Evolutionary conservation across 2,329 filamentous ascomycete genomes (phyloP).

Genomic region (Sphaceloma murrayae): DNA sequence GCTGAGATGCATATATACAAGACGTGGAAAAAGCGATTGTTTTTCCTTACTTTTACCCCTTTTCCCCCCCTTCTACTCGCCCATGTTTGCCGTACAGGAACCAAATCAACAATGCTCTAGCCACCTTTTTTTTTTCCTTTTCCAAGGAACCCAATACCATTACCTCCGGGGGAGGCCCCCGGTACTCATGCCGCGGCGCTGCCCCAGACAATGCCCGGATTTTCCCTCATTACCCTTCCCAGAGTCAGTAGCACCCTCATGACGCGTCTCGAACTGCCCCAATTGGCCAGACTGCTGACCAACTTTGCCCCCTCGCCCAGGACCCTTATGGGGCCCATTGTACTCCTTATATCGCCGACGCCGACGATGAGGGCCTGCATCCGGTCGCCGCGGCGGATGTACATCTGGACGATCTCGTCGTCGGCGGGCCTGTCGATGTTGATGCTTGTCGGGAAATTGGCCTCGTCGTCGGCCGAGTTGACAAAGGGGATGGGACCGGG

Average conservation of each 20-base stretch:
- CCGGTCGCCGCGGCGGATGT: slow-evolving; percentile 19
- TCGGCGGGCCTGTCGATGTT: slow-evolving; percentile 22
- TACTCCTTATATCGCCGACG: slow-evolving; percentile 19
- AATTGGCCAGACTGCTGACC: slow-evolving; percentile 19
- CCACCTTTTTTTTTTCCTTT: no score
- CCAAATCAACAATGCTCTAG: no score
- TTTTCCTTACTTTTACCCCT: not conserved
- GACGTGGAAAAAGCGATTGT: no score
- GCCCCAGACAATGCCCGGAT: not conserved
- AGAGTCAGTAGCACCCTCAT: slow-evolving; percentile 16
- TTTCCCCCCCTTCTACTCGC: no score
- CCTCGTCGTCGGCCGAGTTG: slow-evolving; percentile 18
- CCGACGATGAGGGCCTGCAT: slow-evolving; percentile 21
- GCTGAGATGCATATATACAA: not conserved
- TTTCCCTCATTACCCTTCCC: slow-evolving; percentile 13
- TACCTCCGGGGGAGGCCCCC: no score
- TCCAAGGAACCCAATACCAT: not conserved
- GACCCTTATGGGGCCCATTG: slow-evolving; percentile 16
- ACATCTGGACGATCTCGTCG: slow-evolving; percentile 22
- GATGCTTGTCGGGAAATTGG: slow-evolving; percentile 19
- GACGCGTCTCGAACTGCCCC: slow-evolving; percentile 16
- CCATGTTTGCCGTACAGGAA: no score
- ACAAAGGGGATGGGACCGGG: slow-evolving; percentile 5
- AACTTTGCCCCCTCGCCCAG: slow-evolving; percentile 21
- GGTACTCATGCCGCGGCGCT: no score